phyloP scores from a whole-genome alignment of 2,329 filamentous ascomycete species.

The Botrytis paeoniae region DNA sequence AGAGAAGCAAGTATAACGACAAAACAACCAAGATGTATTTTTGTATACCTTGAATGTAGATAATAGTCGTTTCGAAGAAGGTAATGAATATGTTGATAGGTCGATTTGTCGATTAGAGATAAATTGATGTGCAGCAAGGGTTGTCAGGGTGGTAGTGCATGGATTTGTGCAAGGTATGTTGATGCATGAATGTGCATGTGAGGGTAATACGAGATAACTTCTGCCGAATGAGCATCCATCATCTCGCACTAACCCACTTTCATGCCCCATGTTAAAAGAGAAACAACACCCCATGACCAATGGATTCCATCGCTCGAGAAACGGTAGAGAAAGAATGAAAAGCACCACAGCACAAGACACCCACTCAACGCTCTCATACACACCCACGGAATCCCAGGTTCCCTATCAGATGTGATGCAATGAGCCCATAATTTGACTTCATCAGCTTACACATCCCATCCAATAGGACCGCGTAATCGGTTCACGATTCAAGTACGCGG shows the following conservation, averaged over 20 bases:
- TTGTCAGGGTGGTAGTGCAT: constrained; percentile 7
- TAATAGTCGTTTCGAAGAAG: neutral
- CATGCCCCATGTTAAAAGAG: constrained; percentile 24
- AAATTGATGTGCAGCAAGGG: constrained; percentile 16
- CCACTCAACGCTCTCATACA: constrained; percentile 24
- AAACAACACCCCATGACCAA: constrained; percentile 34
- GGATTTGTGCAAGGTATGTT: constrained; percentile 17
- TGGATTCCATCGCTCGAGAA: constrained; percentile 9
- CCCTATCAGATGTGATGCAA: constrained; percentile 12
- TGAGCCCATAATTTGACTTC: neutral
- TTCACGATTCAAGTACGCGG: constrained; percentile 30
- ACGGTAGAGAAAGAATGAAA: neutral
- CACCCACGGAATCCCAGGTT: neutral
- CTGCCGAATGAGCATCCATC: constrained; percentile 12
- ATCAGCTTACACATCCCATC: constrained; percentile 7
- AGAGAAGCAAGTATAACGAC: constrained; percentile 10
- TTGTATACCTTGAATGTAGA: neutral
- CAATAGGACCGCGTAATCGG: constrained; percentile 26
- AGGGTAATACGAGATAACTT: constrained; percentile 29
- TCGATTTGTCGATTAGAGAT: constrained; percentile 5
- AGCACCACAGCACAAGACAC: constrained; percentile 27
- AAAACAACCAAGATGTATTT: constrained; percentile 2
- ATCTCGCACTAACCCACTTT: constrained; percentile 15
- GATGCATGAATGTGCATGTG: constrained; percentile 25
- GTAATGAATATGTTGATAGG: neutral